A percentile compares a stretch with the other conserved stretches of the same genome.
Conservation (phyloP, 2,329 filamentous ascomycete genomes). For the Colletotrichum lindemuthianum region DNA sequence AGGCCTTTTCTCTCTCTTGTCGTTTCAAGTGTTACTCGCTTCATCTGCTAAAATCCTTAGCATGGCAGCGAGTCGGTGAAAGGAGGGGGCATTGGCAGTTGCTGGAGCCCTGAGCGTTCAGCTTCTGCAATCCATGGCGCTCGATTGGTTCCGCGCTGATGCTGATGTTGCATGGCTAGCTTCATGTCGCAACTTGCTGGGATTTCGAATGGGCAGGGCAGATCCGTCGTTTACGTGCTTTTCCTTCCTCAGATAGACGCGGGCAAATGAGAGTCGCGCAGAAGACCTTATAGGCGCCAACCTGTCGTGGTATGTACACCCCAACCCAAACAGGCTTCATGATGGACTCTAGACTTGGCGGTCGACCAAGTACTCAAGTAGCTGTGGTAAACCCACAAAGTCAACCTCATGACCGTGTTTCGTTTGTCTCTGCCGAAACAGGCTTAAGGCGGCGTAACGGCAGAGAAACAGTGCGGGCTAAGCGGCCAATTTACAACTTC, state of each 20-base stretch:
- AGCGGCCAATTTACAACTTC: too few relatives aligned
- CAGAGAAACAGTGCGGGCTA: too few relatives aligned
- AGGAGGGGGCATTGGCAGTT: not conserved
- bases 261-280: not conserved
- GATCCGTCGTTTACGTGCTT: not conserved
- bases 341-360: conserved; percentile 8
- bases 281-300: conserved; percentile 4
- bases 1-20: not conserved
- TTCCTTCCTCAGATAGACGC: conserved; percentile 18
- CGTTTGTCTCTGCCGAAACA: too few relatives aligned
- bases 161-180: conserved; percentile 19
- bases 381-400: too few relatives aligned
- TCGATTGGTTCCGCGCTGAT: conserved; percentile 16
- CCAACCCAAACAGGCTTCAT: not conserved
- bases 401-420: too few relatives aligned
- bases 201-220: conserved; percentile 2
- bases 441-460: too few relatives aligned
- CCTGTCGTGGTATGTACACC: too few relatives aligned
- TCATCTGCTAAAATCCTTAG: conserved; percentile 1
- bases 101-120: conserved; percentile 3
- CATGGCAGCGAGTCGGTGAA: not conserved
- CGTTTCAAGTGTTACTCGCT: conserved; percentile 29
- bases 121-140: not conserved
- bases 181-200: conserved; percentile 9
- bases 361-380: conserved; percentile 1